Evolutionary conservation across 768 basidiomycete genomes (phyloP).

Genomic region (Omphalotus guepiniiformis): DNA sequence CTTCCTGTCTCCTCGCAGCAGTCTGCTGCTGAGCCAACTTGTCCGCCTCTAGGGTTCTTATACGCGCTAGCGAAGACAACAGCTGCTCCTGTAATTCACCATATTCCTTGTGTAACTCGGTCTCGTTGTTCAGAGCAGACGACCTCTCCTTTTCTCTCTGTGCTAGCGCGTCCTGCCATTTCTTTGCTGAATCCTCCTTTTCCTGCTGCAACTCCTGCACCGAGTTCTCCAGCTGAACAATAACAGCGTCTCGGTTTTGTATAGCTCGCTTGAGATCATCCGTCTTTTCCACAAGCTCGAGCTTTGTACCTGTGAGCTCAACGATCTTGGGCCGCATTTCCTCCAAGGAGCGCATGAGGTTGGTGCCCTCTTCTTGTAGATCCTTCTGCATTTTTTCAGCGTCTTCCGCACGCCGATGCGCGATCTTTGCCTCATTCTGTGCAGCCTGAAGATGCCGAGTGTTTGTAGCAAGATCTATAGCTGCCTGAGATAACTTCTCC

Average conservation of each 20-base stretch:
- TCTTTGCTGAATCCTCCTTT: slow-evolving; percentile 40
- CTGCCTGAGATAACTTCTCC: slow-evolving; percentile 53
- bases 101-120: slow-evolving; percentile 62
- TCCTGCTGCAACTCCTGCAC: slow-evolving; percentile 52
- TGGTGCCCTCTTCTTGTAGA: slow-evolving; percentile 74
- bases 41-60: slow-evolving; percentile 61
- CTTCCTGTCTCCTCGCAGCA: slow-evolving; percentile 48
- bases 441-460: slow-evolving; percentile 54
- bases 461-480: slow-evolving; percentile 47
- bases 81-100: slow-evolving; percentile 59
- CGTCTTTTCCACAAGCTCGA: slow-evolving; percentile 64
- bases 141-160: slow-evolving; percentile 51
- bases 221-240: slow-evolving; percentile 57
- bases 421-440: slow-evolving; percentile 63
- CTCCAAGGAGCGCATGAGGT: slow-evolving; percentile 74
- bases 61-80: slow-evolving; percentile 45
- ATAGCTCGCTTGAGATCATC: slow-evolving; percentile 52
- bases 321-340: slow-evolving; percentile 86
- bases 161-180: slow-evolving; percentile 39
- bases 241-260: slow-evolving; percentile 50
- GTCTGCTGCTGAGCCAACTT: slow-evolving; percentile 57
- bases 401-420: slow-evolving; percentile 67
- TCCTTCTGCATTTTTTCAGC: slow-evolving; percentile 68
- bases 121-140: slow-evolving; percentile 43
- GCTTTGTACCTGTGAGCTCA: slow-evolving; percentile 67